These are phyloP conservation scores for Thinopyrum elongatum DNA, from an alignment of 176 grass and related monocot species.

Conservation along the genomic window DNA sequence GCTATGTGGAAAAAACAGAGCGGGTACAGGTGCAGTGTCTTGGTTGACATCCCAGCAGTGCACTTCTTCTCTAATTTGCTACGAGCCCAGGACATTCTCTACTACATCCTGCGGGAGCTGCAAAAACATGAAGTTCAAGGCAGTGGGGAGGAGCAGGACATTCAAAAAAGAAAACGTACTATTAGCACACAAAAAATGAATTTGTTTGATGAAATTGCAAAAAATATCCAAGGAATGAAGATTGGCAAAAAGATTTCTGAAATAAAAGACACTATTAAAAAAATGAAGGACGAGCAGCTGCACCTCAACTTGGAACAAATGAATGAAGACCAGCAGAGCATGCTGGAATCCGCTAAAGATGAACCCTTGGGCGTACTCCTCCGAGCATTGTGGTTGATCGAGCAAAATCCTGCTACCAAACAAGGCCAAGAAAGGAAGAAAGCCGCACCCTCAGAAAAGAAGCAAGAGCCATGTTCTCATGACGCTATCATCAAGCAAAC, in stretches of 20 bases:
- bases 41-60: not conserved
- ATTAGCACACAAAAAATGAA: too few relatives aligned
- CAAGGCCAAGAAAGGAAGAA: not conserved
- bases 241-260: not conserved
- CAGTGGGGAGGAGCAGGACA: too few relatives aligned
- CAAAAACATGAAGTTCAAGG: not conserved
- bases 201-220: not conserved
- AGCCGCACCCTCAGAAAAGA: not conserved
- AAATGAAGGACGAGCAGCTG: not conserved
- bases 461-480: too few relatives aligned
- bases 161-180: too few relatives aligned
- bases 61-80: not conserved
- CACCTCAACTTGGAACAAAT: not conserved
- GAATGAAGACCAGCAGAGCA: not conserved
- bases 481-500: not conserved
- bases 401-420: not conserved
- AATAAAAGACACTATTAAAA: not conserved
- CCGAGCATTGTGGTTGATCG: not conserved
- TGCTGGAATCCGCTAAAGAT: not conserved
- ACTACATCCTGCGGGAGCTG: slow-evolving; percentile 9
- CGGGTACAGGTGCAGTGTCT: not conserved
- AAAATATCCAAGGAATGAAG: not conserved
- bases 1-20: not conserved
- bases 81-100: not conserved
- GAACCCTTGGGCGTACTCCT: not conserved